Evolutionary conservation across 1,284 basidiomycete species (phyloP).

Genomic region (Chiua sp.): DNA sequence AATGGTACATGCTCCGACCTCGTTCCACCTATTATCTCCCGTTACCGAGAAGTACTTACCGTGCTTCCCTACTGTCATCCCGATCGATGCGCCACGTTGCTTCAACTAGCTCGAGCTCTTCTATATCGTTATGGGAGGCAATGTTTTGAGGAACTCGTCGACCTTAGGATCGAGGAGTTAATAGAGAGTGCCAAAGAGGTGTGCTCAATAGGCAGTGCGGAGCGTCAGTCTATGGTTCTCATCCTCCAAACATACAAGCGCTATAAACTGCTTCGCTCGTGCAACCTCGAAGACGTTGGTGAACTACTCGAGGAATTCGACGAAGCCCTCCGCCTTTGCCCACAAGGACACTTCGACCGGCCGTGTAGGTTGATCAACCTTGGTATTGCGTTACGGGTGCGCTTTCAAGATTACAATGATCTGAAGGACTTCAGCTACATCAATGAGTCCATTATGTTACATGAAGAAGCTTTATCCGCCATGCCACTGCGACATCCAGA

Average conservation of each 20-base stretch:
- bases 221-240: background rate
- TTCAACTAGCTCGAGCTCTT: constrained; percentile 5
- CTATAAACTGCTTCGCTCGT: background rate
- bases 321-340: background rate
- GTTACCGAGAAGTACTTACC: background rate
- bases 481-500: background rate
- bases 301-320: background rate
- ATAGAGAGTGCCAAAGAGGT: background rate
- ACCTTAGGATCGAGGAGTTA: background rate
- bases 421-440: background rate
- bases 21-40: background rate
- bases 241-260: background rate
- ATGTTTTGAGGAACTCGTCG: background rate
- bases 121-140: background rate
- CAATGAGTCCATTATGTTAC: constrained; percentile 1
- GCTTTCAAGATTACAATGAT: background rate
- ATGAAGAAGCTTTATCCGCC: background rate
- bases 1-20: background rate
- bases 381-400: background rate
- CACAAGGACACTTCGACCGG: constrained; percentile 1
- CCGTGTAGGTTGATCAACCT: constrained; percentile 8
- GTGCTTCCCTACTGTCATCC: background rate
- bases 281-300: background rate
- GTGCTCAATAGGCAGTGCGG: background rate
- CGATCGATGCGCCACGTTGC: constrained; percentile 5